These are phyloP conservation scores for Stephania yunnanensis DNA, from an alignment of 164 flowering plant genomes.

Conservation along the genomic window DNA sequence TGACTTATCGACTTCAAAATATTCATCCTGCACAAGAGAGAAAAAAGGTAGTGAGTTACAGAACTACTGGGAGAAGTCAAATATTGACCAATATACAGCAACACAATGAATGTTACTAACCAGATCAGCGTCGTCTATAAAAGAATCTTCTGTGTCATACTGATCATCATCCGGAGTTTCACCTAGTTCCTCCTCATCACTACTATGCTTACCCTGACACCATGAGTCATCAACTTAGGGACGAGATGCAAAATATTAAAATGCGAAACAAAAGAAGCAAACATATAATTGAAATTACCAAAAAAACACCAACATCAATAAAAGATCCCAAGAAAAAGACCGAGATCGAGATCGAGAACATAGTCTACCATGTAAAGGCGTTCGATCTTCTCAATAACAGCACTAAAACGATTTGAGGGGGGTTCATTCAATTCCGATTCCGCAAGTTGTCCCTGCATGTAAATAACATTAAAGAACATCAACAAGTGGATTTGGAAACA, in stretches of 20 bases:
- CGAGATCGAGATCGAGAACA: neutral
- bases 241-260: neutral
- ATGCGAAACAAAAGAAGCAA: neutral
- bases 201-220: conserved; percentile 78
- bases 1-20: conserved; percentile 91
- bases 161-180: conserved; percentile 93
- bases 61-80: neutral
- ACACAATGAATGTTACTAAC: conserved; percentile 35
- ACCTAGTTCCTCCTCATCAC: conserved; percentile 90
- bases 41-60: neutral
- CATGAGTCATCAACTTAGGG: conserved; percentile 1
- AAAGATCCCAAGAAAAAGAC: neutral
- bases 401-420: conserved; percentile 68
- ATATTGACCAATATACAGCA: neutral
- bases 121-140: conserved; percentile 95
- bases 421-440: conserved; percentile 49
- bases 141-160: conserved; percentile 96
- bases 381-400: conserved; percentile 96
- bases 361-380: conserved; percentile 76
- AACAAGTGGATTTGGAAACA: neutral
- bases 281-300: neutral
- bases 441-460: conserved; percentile 32
- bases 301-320: neutral
- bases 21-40: conserved; percentile 70
- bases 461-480: neutral